Evolutionary conservation across 306 rosid genomes (phyloP).

Genomic region (Rosa multiflora): DNA sequence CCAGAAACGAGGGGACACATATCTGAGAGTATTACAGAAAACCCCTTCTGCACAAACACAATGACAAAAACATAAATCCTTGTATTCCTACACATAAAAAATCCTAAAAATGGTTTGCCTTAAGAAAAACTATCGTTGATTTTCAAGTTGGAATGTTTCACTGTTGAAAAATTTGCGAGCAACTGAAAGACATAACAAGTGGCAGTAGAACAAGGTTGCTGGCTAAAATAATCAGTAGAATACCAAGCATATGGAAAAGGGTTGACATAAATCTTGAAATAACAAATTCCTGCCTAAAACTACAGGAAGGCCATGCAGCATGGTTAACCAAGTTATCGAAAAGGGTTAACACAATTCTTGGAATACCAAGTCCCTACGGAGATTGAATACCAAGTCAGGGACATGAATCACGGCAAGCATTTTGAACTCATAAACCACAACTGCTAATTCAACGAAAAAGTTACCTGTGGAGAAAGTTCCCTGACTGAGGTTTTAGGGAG

Average conservation of each 20-base stretch:
- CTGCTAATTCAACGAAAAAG: not conserved
- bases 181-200: not conserved
- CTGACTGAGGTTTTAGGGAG: constrained; percentile 47
- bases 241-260: no score
- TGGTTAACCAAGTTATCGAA: not conserved
- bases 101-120: not conserved
- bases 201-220: not conserved
- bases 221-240: not conserved
- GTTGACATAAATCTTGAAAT: not conserved
- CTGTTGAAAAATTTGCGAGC: not conserved
- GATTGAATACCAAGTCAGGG: constrained; percentile 25
- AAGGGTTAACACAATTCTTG: not conserved
- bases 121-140: not conserved
- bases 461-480: constrained; percentile 70
- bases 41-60: constrained; percentile 52
- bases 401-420: constrained; percentile 56
- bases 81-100: not conserved
- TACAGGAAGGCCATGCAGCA: not conserved
- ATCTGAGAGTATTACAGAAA: constrained; percentile 78
- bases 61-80: not conserved
- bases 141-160: not conserved
- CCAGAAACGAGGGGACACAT: constrained; percentile 95
- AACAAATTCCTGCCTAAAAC: not conserved
- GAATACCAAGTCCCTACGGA: constrained; percentile 36
- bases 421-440: constrained; percentile 60